Evolutionary conservation across 1,284 basidiomycete genomes (phyloP).

Genomic region (Bondarzewia mesenterica): DNA sequence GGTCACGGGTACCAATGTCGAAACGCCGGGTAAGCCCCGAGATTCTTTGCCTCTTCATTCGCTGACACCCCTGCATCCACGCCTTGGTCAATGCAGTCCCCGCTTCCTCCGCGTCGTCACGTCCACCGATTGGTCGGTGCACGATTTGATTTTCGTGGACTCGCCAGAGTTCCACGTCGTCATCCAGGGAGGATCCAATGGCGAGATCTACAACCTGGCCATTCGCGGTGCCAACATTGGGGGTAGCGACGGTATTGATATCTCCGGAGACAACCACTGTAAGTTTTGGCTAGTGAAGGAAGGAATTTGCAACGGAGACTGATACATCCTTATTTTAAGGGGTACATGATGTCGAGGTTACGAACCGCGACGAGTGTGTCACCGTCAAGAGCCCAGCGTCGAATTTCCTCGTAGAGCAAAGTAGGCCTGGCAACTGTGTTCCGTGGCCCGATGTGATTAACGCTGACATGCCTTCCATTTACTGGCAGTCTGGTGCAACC

Average conservation of each 20-base stretch:
- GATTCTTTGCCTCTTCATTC: slow-evolving; percentile 8
- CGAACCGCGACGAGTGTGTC: slow-evolving; percentile 30
- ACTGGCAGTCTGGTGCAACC: slow-evolving; percentile 28
- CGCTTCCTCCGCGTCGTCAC: slow-evolving; percentile 26
- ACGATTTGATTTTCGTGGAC: slow-evolving; percentile 30
- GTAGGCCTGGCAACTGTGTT: too few relatives aligned
- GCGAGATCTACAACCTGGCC: slow-evolving; percentile 28
- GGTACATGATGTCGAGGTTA: slow-evolving; percentile 30
- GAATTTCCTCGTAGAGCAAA: slow-evolving; percentile 25
- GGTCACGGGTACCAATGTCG: slow-evolving; percentile 24
- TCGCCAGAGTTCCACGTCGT: slow-evolving; percentile 31
- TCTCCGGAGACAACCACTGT: slow-evolving; percentile 22
- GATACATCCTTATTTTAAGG: slow-evolving; percentile 9
- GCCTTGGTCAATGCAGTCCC: slow-evolving; percentile 12
- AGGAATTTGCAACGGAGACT: not conserved
- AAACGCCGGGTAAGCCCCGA: slow-evolving; percentile 23
- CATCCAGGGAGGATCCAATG: slow-evolving; percentile 23
- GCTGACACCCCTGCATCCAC: not conserved
- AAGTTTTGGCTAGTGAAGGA: too few relatives aligned
- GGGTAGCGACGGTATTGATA: slow-evolving; percentile 28
- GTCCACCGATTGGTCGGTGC: slow-evolving; percentile 25
- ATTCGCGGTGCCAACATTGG: slow-evolving; percentile 28
- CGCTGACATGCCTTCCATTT: too few relatives aligned
- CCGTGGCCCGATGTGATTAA: too few relatives aligned
- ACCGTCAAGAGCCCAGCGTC: slow-evolving; percentile 27